Evolutionary conservation across 1,284 basidiomycete species (phyloP).

Genomic region (Sanghuangporus baumii): DNA sequence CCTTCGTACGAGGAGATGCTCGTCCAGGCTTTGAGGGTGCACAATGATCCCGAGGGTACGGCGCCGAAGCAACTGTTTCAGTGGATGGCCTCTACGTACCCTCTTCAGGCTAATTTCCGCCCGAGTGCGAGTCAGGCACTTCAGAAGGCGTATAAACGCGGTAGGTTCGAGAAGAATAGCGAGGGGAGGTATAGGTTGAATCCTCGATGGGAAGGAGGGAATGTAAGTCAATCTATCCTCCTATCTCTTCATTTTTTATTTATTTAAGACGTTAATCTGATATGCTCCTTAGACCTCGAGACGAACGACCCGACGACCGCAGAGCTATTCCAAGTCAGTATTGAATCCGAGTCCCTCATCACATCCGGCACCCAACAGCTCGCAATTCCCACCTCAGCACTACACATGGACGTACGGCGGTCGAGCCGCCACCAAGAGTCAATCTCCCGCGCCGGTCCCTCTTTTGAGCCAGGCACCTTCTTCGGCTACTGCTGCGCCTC

Average conservation of each 20-base stretch:
- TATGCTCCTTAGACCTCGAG: constrained; percentile 46
- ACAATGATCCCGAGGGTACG: constrained; percentile 56
- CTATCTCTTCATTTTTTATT: not conserved
- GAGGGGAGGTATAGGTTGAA: constrained; percentile 70
- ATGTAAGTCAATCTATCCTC: constrained; percentile 39
- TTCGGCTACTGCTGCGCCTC: not conserved
- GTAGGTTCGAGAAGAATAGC: constrained; percentile 64
- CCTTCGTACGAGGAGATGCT: constrained; percentile 87
- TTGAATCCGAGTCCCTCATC: constrained; percentile 18
- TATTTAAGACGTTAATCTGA: not conserved
- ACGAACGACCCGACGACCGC: constrained; percentile 62
- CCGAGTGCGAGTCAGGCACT: constrained; percentile 80
- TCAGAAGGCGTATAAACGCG: constrained; percentile 75
- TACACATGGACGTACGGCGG: constrained; percentile 10
- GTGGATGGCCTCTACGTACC: constrained; percentile 75
- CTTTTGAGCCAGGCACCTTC: not conserved
- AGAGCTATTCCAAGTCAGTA: constrained; percentile 32
- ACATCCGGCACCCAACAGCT: constrained; percentile 8
- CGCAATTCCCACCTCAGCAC: constrained; percentile 9
- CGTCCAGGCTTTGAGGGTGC: constrained; percentile 63
- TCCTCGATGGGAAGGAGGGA: constrained; percentile 71
- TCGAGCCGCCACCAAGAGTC: not conserved
- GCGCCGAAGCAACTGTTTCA: constrained; percentile 74
- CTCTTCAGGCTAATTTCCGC: constrained; percentile 79
- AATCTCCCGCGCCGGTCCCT: not conserved